Conservation (phyloP, 371 early-diverging fungal species). For the Syncephalastrum monosporum region DNA sequence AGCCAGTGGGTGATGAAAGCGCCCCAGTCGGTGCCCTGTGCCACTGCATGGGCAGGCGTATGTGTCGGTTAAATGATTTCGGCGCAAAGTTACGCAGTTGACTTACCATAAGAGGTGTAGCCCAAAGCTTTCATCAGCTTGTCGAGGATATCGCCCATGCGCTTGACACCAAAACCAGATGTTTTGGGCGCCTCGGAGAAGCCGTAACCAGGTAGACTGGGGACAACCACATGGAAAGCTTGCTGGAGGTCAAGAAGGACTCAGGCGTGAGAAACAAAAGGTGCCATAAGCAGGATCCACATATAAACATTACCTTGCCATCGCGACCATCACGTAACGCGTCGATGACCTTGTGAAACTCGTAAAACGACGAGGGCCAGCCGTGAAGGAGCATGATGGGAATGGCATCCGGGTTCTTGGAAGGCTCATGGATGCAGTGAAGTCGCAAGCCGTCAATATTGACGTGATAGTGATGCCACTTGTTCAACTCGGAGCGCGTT, state of each 20-base stretch:
- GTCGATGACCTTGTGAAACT: conserved; percentile 60
- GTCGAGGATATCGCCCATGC: conserved; percentile 46
- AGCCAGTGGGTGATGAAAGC: conserved; percentile 45
- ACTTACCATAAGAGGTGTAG: conserved; percentile 45
- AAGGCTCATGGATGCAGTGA: conserved; percentile 62
- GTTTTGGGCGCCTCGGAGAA: conserved; percentile 53
- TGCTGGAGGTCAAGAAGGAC: conserved; percentile 2
- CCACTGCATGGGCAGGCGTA: conserved; percentile 11
- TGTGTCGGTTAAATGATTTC: conserved; percentile 6
- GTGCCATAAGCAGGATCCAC: no score
- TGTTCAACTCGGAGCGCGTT: conserved; percentile 38
- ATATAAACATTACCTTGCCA: conserved; percentile 19
- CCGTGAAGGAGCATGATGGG: conserved; percentile 68
- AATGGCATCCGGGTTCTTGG: conserved; percentile 44
- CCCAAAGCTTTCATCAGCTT: conserved; percentile 57
- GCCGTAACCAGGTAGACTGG: conserved; percentile 67
- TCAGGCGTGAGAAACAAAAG: no score
- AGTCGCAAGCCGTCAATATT: conserved; percentile 44
- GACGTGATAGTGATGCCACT: conserved; percentile 54
- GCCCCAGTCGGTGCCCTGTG: conserved; percentile 60
- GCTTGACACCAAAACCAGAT: conserved; percentile 35
- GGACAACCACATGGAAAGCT: conserved; percentile 62
- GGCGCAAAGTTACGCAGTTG: background rate
- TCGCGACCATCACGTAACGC: conserved; percentile 33
- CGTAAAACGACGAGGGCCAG: conserved; percentile 67